These are phyloP conservation scores for Aciculosporium take DNA, from an alignment of 2,329 filamentous ascomycete species.

Conservation along the genomic window DNA sequence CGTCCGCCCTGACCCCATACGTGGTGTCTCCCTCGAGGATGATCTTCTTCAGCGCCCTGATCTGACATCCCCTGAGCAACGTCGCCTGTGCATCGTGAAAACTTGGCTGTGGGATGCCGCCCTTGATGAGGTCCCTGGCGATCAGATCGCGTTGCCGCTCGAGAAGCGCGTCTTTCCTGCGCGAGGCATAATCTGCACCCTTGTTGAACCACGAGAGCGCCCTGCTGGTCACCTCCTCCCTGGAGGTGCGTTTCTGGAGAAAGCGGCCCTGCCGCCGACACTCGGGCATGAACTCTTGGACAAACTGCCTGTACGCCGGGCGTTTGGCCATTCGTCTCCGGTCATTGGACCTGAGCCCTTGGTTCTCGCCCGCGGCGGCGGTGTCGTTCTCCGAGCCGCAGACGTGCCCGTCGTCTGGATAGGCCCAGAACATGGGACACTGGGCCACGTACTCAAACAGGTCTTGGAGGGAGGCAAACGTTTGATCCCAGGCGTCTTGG, in stretches of 20 bases:
- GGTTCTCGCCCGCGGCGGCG: slow-evolving; percentile 13
- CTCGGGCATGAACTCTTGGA: slow-evolving; percentile 46
- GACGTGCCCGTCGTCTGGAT: slow-evolving; percentile 9
- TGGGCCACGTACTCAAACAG: slow-evolving; percentile 48
- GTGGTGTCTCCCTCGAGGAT: slow-evolving; percentile 29
- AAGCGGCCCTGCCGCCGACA: slow-evolving; percentile 28
- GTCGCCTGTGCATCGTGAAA: slow-evolving; percentile 1
- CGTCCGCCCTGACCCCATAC: slow-evolving; percentile 20
- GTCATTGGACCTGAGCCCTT: slow-evolving; percentile 38
- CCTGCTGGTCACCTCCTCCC: slow-evolving; percentile 34
- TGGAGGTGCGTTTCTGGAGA: slow-evolving; percentile 13
- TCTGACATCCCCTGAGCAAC: neutral
- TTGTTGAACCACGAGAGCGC: slow-evolving; percentile 39
- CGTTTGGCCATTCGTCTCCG: slow-evolving; percentile 40
- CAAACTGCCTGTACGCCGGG: slow-evolving; percentile 44
- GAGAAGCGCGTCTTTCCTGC: slow-evolving; percentile 26
- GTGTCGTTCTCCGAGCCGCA: slow-evolving; percentile 1
- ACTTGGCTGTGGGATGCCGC: slow-evolving; percentile 12
- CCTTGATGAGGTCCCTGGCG: slow-evolving; percentile 31
- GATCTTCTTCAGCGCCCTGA: slow-evolving; percentile 33
- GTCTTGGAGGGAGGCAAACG: slow-evolving; percentile 39
- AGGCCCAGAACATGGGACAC: slow-evolving; percentile 43
- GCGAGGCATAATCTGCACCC: slow-evolving; percentile 27
- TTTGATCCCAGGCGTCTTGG: slow-evolving; percentile 30
- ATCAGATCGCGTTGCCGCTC: slow-evolving; percentile 28